Percentiles rank a stretch among this genome's conserved stretches.
Evolutionary conservation across 768 basidiomycete species (phyloP).

Genomic region (Russula emetica): DNA sequence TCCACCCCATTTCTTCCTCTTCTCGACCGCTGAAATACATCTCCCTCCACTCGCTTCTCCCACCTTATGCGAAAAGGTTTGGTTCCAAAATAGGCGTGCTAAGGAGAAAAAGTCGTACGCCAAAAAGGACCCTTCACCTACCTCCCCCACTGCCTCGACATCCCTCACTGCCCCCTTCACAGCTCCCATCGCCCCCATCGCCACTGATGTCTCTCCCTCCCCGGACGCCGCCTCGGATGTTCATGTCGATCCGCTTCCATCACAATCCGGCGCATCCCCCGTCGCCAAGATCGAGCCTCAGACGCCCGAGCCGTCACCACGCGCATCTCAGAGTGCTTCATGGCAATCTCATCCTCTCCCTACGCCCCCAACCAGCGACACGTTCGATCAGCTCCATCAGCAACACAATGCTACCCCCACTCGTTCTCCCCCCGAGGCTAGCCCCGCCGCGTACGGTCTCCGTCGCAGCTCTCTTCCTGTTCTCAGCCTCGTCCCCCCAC

Average conservation of each 20-base stretch:
- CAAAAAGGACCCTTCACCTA: conserved; percentile 5
- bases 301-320: conserved; percentile 25
- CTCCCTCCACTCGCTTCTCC: conserved; percentile 23
- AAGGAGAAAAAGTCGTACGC: conserved; percentile 61
- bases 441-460: conserved; percentile 14
- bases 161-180: not conserved
- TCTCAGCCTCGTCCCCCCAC: conserved; percentile 20
- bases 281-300: conserved; percentile 23
- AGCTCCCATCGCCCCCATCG: not conserved
- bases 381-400: conserved; percentile 6
- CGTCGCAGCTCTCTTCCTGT: conserved; percentile 26
- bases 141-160: conserved; percentile 2
- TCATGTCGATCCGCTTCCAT: not conserved
- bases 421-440: conserved; percentile 15
- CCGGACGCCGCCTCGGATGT: conserved; percentile 4
- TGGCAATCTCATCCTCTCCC: conserved; percentile 19
- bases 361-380: conserved; percentile 4
- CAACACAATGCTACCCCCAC: conserved; percentile 5
- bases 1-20: not conserved
- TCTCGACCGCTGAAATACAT: not conserved
- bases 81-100: conserved; percentile 88
- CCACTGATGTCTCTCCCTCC: not conserved
- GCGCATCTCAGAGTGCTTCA: conserved; percentile 9
- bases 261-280: conserved; percentile 16
- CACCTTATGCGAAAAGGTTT: conserved; percentile 49